phyloP scores from a whole-genome alignment of 2,329 filamentous ascomycete genomes.

The Cordyceps militaris region DNA sequence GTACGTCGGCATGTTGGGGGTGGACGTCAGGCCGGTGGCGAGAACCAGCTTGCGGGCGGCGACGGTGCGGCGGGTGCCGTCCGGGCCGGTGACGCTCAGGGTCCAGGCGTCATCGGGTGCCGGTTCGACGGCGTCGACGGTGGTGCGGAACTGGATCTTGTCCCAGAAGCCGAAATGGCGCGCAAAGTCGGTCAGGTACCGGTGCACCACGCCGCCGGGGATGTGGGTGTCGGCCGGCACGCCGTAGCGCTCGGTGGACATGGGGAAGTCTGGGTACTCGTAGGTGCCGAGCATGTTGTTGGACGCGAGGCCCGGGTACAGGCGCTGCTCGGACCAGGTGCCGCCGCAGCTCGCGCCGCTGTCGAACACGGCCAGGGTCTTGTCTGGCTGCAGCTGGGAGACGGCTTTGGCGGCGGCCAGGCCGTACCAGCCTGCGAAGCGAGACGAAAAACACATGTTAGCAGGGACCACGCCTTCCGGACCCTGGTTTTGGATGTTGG shows the following conservation, averaged over 20 bases:
- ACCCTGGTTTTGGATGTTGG: neutral
- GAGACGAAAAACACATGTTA: neutral
- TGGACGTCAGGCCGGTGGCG: constrained; percentile 43
- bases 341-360: constrained; percentile 46
- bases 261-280: constrained; percentile 58
- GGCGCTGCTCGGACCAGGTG: constrained; percentile 50
- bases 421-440: constrained; percentile 39
- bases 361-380: constrained; percentile 45
- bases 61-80: constrained; percentile 13
- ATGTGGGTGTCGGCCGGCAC: constrained; percentile 29
- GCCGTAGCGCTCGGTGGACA: constrained; percentile 40
- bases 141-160: constrained; percentile 42
- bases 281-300: constrained; percentile 59
- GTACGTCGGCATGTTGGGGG: constrained; percentile 34
- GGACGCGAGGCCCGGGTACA: constrained; percentile 54
- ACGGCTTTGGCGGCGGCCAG: constrained; percentile 47
- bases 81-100: constrained; percentile 15
- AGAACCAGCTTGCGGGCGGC: constrained; percentile 36
- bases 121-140: constrained; percentile 37
- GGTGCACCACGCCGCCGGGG: constrained; percentile 28
- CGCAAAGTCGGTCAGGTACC: constrained; percentile 32
- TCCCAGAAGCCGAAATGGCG: constrained; percentile 40
- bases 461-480: neutral
- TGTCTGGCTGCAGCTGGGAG: constrained; percentile 39
- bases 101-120: constrained; percentile 16